phyloP scores from a whole-genome alignment of 179 eudicot genomes.

The Drosera spatulata region DNA sequence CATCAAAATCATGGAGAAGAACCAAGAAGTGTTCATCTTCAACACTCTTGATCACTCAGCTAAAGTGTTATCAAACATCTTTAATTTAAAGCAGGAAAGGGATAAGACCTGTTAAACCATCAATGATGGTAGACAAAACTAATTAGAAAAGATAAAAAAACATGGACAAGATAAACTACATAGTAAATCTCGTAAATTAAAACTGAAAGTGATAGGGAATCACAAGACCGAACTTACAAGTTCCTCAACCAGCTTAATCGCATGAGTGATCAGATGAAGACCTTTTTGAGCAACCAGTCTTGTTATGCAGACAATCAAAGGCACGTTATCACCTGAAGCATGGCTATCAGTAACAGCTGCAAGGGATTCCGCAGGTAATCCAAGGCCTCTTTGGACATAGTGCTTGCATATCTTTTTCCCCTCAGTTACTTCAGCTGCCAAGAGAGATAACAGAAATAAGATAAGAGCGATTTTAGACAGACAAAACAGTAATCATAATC shows the following conservation, averaged over 20 bases:
- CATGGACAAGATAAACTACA: no score
- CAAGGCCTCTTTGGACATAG: slow-evolving; percentile 72
- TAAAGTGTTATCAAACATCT: no score
- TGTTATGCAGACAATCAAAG: slow-evolving; percentile 76
- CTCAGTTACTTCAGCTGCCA: slow-evolving; percentile 36
- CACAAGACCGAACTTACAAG: slow-evolving; percentile 33
- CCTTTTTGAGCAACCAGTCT: slow-evolving; percentile 92
- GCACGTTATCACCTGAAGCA: slow-evolving; percentile 17
- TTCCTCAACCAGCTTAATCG: slow-evolving; percentile 60
- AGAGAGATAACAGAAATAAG: neutral
- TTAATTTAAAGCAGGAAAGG: no score
- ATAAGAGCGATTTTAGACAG: slow-evolving; percentile 1
- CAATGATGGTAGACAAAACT: no score
- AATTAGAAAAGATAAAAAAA: no score
- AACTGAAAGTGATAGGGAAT: no score
- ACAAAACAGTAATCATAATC: neutral
- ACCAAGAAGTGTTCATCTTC: no score
- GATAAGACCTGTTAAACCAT: no score
- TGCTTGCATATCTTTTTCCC: slow-evolving; percentile 66
- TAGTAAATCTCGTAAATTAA: no score
- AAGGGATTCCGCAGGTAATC: slow-evolving; percentile 30
- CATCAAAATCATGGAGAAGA: no score
- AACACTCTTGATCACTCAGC: no score
- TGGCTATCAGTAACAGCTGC: slow-evolving; percentile 6
- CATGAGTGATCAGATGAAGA: slow-evolving; percentile 75